These are phyloP conservation scores for Camelina sativa DNA, from an alignment of 345 rosid genomes.

Conservation along the genomic window DNA sequence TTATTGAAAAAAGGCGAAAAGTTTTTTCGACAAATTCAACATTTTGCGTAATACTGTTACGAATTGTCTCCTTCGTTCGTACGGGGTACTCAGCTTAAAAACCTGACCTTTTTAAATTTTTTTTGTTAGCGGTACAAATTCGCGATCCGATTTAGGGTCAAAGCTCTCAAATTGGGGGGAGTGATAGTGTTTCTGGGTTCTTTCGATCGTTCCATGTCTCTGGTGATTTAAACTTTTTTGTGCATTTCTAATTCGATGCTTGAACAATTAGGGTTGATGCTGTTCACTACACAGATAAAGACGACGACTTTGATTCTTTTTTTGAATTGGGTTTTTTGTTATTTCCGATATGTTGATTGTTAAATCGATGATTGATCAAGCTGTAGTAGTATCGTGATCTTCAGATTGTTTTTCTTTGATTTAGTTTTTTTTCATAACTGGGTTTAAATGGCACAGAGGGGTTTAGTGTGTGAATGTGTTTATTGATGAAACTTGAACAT, in stretches of 20 bases:
- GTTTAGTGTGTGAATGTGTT: constrained; percentile 12
- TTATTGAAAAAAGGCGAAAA: constrained; percentile 5
- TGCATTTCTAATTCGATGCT: constrained; percentile 17
- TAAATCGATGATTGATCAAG: not conserved
- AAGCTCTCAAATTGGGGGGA: not conserved
- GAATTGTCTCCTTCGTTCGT: constrained; percentile 28
- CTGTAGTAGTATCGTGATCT: not conserved
- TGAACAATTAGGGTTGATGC: constrained; percentile 6
- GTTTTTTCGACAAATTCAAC: not conserved
- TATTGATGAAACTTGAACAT: constrained; percentile 22
- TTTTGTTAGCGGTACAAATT: not conserved
- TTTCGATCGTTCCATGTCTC: not conserved
- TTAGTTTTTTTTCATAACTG: not conserved
- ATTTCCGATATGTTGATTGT: not conserved
- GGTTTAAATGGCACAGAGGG: not conserved
- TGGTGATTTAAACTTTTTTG: constrained; percentile 13
- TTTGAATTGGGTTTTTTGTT: constrained; percentile 3
- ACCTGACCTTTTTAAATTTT: not conserved
- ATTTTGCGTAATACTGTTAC: constrained; percentile 25
- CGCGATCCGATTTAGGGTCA: constrained; percentile 1
- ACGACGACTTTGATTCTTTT: not conserved
- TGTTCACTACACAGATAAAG: not conserved
- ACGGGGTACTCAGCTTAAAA: constrained; percentile 33
- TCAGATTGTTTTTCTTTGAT: not conserved
- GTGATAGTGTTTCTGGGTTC: constrained; percentile 31